A percentile compares a stretch with the other conserved stretches of the same genome.
Evolutionary conservation across 2,329 filamentous ascomycete species (phyloP).

Genomic region (Xylariales sp.): DNA sequence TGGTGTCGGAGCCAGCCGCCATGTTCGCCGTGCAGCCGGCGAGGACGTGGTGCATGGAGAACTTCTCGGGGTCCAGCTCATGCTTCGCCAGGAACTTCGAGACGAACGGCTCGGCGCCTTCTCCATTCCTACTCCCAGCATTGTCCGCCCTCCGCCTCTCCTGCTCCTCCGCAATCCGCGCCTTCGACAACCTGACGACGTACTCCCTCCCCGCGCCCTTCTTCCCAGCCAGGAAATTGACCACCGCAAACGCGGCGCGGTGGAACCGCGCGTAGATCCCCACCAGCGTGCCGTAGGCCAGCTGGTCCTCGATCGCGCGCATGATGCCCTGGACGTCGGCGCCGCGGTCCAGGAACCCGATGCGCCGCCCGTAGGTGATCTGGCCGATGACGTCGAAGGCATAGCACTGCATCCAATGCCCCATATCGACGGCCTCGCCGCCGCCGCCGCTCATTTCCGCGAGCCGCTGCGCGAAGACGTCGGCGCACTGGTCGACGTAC

Average conservation of each 20-base stretch:
- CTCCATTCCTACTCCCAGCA: background rate
- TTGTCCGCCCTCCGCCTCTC: conserved; percentile 14
- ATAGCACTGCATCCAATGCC: conserved; percentile 54
- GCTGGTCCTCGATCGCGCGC: conserved; percentile 39
- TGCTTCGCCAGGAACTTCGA: conserved; percentile 45
- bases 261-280: conserved; percentile 44
- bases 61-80: conserved; percentile 48
- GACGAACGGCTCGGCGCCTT: conserved; percentile 44
- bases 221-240: conserved; percentile 32
- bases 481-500: conserved; percentile 50
- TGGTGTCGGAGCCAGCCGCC: conserved; percentile 53
- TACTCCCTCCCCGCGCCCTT: conserved; percentile 45
- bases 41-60: conserved; percentile 45
- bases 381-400: conserved; percentile 55
- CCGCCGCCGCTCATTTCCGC: conserved; percentile 42
- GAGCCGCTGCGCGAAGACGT: conserved; percentile 47
- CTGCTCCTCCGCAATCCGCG: conserved; percentile 35
- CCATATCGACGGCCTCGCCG: conserved; percentile 46
- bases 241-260: conserved; percentile 24
- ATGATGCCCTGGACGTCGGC: conserved; percentile 50
- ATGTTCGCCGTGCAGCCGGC: conserved; percentile 45
- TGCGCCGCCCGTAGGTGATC: conserved; percentile 51
- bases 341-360: conserved; percentile 54
- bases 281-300: conserved; percentile 44
- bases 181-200: conserved; percentile 45